Base-by-base conservation (phyloP, 352 stramenopile genomes). In the Phytophthora uliginosa region DNA sequence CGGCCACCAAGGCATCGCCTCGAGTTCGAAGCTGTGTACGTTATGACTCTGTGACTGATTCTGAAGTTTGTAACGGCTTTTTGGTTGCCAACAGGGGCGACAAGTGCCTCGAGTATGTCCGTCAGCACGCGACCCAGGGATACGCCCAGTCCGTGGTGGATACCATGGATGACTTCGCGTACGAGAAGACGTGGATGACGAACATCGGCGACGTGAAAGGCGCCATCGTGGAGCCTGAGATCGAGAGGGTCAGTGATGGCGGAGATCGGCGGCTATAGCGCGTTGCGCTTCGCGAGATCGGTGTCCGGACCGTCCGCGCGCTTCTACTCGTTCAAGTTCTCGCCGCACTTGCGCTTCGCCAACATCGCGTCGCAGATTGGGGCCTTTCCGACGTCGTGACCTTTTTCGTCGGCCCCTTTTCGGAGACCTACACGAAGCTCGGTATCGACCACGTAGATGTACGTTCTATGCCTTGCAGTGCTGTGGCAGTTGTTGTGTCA, bases 261-360 rank as follows among this genome's bases (percentile, higher is more conserved):
- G 18, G 78, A 88, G 60, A 66, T 88, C 15, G 81, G 81, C 28
- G 81, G 78, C 42, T 88, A 88, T 67, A 85, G 70, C 38, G 81
- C 81, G 8, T 76, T 84, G 60, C 78, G 76, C n/a, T 86, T 88
- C 31, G 76, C 73, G 0, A 78, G 42, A 0, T 52, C 74, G 2
- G 60, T 74, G 3, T 73, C 47, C 0, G 76, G 67, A 9, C 45
- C 58, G 3, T 58, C 61, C 2, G 69, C 78, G 24, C 73, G 63
- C 47, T 86, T 79, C 57, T 86, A 77, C 59, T 83, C 81, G 50
- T 84, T 88, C 52, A 78, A 86, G 71, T 82, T 78, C 47, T 77
- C 66, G 12, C 67, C 72, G 13, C 48, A 70, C 34, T 84, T 74
- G 13, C 48, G 65, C 34, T 84, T 74, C 51, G 79, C 76, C 33